These are phyloP conservation scores for Mesotaenium endlicherianum DNA, from an alignment of 139 green algal genomes.

Conservation along the genomic window DNA sequence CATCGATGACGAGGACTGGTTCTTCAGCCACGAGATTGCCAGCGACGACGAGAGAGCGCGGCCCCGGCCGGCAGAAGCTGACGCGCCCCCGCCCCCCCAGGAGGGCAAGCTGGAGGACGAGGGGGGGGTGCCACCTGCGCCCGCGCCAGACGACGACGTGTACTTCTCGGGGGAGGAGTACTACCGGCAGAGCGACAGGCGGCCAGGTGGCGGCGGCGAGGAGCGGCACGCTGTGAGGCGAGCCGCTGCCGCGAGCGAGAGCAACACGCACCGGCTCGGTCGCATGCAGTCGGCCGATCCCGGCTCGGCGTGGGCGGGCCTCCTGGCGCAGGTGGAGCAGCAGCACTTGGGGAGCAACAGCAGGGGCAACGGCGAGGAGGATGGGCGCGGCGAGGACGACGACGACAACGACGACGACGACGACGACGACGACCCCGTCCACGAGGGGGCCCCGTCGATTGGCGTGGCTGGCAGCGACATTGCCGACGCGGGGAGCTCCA, in stretches of 20 bases:
- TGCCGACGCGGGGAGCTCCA: slow-evolving; percentile 3
- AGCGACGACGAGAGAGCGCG: slow-evolving; percentile 33
- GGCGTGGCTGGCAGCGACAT: slow-evolving; percentile 2
- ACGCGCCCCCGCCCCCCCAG: background rate
- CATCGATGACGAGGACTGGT: slow-evolving; percentile 38
- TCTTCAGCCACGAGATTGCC: slow-evolving; percentile 24
- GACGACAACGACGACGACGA: background rate
- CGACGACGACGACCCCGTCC: background rate
- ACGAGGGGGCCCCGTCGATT: background rate
- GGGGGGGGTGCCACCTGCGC: background rate
- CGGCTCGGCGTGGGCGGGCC: background rate
- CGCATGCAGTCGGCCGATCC: no score
- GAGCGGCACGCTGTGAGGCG: background rate
- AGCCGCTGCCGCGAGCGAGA: no score
- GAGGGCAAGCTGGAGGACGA: background rate
- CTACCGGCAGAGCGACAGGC: slow-evolving; percentile 13
- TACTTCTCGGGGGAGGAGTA: slow-evolving; percentile 47
- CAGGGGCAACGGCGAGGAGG: background rate
- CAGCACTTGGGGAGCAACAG: background rate
- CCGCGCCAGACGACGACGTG: background rate
- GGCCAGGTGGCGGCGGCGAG: background rate
- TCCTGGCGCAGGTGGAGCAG: background rate
- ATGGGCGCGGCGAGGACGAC: background rate
- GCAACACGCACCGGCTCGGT: background rate
- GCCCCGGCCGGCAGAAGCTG: background rate